A percentile compares a stretch with the other conserved stretches of the same genome.
Conservation (phyloP, 2,329 filamentous ascomycete species). For the Gaeumannomyces sp. region DNA sequence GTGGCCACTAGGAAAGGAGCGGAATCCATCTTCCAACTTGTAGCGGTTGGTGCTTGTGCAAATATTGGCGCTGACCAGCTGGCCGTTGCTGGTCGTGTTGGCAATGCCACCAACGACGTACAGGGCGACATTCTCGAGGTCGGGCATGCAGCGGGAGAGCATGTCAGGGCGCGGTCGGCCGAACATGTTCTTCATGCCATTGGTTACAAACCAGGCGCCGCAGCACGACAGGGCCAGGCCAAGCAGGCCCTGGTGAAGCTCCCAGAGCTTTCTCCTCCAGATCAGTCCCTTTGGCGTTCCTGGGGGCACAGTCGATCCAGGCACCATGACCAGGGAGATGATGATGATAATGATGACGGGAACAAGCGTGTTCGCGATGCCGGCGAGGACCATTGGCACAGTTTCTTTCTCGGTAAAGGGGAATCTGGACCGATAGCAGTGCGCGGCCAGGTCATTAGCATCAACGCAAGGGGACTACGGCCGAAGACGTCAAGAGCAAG, state of each 20-base stretch:
- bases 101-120: conserved; percentile 59
- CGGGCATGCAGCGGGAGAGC: conserved; percentile 66
- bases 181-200: conserved; percentile 79
- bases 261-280: conserved; percentile 83
- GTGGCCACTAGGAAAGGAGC: conserved; percentile 76
- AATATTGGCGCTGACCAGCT: conserved; percentile 69
- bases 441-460: not conserved
- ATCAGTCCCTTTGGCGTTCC: conserved; percentile 58
- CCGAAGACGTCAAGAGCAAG: not conserved
- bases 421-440: conserved; percentile 41
- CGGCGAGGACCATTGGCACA: conserved; percentile 59
- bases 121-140: conserved; percentile 54
- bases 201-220: conserved; percentile 71
- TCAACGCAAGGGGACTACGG: not conserved
- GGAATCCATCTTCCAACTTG: conserved; percentile 72
- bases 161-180: conserved; percentile 68
- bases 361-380: conserved; percentile 55
- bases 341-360: conserved; percentile 65
- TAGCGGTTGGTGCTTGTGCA: conserved; percentile 60
- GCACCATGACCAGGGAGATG: conserved; percentile 64
- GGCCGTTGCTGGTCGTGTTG: conserved; percentile 48
- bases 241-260: conserved; percentile 79
- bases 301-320: conserved; percentile 60
- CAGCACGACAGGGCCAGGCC: conserved; percentile 70
- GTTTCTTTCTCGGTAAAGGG: conserved; percentile 66